Evolutionary conservation across 2,329 filamentous ascomycete species (phyloP), one percentile per base, ranked within the genome.

Genomic region (Claviceps capensis): DNA sequence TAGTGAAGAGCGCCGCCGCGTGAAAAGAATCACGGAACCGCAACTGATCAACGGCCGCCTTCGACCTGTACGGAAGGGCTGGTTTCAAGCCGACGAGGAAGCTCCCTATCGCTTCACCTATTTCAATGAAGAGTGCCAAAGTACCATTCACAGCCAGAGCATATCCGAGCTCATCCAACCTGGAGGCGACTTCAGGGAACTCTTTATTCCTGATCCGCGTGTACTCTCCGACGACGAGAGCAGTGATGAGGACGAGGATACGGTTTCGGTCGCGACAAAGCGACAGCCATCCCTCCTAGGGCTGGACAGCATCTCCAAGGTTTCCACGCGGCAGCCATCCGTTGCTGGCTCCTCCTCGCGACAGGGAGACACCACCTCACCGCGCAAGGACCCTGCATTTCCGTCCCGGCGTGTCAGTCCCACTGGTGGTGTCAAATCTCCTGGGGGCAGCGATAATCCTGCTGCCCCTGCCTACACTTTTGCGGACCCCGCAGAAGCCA

Each of bases 41-140:
- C 83, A 96, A 62, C 80, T 97, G 59, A 84, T 98, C 54, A 91
- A 91, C 54, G 93, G 93, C 0, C 81, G 93, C 51, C 71, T 98
- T 45, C 82, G 93, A 5, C 89, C 90, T 13, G 81, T 87, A 41
- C 82, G 86, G 56, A 79, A 78, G 59, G 79, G 79, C 14, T 98
- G 91, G 91, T 91, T 88, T 65, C 80, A 85, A 41, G 82, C 87
- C 50, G 87, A 93, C 57, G 90, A 95, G 55, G 91, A 96, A 57
- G 82, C 85, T 0, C 93, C 93, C 0, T 97, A 94, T 65, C 81
- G 93, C 26, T 98, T 96, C 66, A 97, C 93, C 0, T 98, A 98
- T 67, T 98, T 98, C 75, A 97, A 97, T 66, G 93, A 97, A 64
- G 88, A 95, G 56, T 88, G 97, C 52, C 85, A 88, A 61, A 94